These are phyloP conservation scores for Ambispora gerdemannii DNA, from an alignment of 192 early-diverging fungal genomes.

Conservation along the genomic window DNA sequence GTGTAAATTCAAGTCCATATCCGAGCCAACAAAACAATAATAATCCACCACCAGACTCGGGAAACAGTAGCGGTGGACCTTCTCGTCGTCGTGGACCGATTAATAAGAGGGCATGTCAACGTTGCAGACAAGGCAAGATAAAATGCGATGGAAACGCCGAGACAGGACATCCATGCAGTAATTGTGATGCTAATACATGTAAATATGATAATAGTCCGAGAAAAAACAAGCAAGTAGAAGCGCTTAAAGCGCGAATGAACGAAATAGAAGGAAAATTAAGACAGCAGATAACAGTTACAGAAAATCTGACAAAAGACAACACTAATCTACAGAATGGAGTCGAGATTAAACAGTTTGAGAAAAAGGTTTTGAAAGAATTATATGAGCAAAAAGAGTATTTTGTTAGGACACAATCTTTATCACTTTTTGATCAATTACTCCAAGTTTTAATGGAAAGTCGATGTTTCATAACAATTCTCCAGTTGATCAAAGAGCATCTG, in stretches of 20 bases:
- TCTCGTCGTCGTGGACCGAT: constrained; percentile 9
- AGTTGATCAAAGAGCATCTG: background rate
- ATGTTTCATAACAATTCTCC: background rate
- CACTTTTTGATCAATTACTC: background rate
- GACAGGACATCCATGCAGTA: background rate
- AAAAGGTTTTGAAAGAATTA: background rate
- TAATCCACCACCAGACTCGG: background rate
- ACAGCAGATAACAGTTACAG: background rate
- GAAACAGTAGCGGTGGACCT: background rate
- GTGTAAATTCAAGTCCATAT: background rate
- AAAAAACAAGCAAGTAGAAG: constrained; percentile 26
- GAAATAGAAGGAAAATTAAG: background rate
- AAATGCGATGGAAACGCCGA: constrained; percentile 22
- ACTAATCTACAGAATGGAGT: background rate
- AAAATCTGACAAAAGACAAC: background rate
- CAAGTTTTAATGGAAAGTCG: background rate
- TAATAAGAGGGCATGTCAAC: constrained; percentile 24
- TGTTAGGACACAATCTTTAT: background rate
- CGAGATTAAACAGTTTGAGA: background rate
- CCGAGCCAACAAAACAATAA: too few relatives aligned
- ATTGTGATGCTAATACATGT: constrained; percentile 17
- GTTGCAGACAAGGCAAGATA: constrained; percentile 10
- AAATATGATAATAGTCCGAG: constrained; percentile 8
- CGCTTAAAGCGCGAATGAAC: background rate
- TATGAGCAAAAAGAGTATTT: constrained; percentile 4